phyloP scores from a whole-genome alignment of 179 eudicot genomes.

The Nepenthes alata region DNA sequence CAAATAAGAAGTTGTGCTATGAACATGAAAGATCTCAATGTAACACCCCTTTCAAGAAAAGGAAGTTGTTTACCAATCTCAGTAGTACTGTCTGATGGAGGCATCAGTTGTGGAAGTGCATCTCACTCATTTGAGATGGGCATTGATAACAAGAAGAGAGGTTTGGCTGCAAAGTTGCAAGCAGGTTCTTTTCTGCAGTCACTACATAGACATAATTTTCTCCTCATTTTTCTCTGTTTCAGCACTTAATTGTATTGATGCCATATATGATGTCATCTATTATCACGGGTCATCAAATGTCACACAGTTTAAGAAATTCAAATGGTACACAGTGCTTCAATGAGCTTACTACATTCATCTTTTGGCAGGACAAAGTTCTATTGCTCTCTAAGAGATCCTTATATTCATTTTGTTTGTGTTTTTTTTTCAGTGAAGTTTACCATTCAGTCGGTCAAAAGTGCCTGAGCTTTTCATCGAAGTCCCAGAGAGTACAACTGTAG shows the following conservation, averaged over 20 bases:
- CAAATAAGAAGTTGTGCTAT: constrained; percentile 34
- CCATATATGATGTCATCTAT: constrained; percentile 34
- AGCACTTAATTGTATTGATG: constrained; percentile 12
- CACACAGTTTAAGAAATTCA: constrained; percentile 33
- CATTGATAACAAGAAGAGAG: constrained; percentile 24
- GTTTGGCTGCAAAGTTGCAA: constrained; percentile 21
- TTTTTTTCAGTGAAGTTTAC: constrained; percentile 59
- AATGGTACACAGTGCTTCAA: constrained; percentile 31
- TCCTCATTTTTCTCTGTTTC: neutral
- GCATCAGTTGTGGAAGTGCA: constrained; percentile 65
- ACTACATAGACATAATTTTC: neutral
- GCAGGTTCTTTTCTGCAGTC: constrained; percentile 28
- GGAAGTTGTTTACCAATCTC: constrained; percentile 46
- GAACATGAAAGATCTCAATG: constrained; percentile 41
- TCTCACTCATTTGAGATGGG: constrained; percentile 62
- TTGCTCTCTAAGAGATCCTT: constrained; percentile 11
- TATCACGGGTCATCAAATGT: constrained; percentile 27
- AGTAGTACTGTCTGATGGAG: constrained; percentile 42
- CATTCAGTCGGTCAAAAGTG: constrained; percentile 79
- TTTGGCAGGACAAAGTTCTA: too few relatives aligned
- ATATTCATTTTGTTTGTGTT: constrained; percentile 3
- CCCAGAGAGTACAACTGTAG: constrained; percentile 82
- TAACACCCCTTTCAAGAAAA: constrained; percentile 53
- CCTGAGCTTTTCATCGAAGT: constrained; percentile 92
- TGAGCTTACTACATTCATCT: neutral